Conservation (phyloP, 116 monocot species). For the Posidonia oceanica region DNA sequence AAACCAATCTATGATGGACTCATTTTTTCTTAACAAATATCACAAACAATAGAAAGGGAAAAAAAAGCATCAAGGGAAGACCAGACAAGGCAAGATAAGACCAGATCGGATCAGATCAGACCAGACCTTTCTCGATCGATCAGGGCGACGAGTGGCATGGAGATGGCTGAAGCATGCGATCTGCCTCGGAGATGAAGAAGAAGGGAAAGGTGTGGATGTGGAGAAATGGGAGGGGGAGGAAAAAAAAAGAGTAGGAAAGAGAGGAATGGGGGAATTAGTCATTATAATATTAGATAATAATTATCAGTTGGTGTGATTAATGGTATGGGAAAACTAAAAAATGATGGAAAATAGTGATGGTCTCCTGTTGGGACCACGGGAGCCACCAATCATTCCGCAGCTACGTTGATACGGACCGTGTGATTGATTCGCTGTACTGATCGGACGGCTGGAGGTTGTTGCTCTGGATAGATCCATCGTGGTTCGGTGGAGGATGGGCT, state of each 20-base stretch:
- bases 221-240: background rate
- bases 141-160: background rate
- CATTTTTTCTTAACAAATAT: too few relatives aligned
- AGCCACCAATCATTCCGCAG: background rate
- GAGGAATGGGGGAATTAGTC: background rate
- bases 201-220: background rate
- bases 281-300: background rate
- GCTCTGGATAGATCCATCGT: background rate
- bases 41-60: too few relatives aligned
- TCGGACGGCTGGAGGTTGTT: background rate
- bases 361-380: background rate
- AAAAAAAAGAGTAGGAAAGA: background rate
- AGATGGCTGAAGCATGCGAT: constrained; percentile 1
- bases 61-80: background rate
- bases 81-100: background rate
- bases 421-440: background rate
- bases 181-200: background rate
- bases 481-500: background rate
- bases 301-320: background rate
- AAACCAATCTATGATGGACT: background rate
- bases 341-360: background rate
- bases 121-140: constrained; percentile 8
- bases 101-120: background rate
- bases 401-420: background rate
- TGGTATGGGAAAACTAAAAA: background rate